A percentile compares a stretch with the other conserved stretches of the same genome.
phyloP scores from a whole-genome alignment of 345 rosid genomes.

The Eucalyptus dawsonii region DNA sequence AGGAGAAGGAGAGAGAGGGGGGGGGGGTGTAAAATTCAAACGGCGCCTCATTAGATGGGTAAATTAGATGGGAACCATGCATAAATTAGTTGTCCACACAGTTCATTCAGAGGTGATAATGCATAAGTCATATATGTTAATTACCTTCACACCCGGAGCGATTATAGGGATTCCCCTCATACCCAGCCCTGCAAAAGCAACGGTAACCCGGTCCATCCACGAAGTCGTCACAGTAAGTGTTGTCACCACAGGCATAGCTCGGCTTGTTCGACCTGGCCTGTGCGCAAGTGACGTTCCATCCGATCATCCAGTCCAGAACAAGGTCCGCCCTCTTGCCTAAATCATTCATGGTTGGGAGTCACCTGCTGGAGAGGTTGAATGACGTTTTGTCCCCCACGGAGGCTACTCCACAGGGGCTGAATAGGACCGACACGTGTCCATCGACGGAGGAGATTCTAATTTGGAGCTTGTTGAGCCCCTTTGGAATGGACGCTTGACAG shows the following conservation, averaged over 20 bases:
- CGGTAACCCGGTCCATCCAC: background rate
- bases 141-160: background rate
- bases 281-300: fast-evolving
- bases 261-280: fast-evolving
- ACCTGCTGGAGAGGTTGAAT: no score
- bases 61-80: fast-evolving
- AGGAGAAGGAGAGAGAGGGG: fast-evolving
- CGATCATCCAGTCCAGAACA: no score
- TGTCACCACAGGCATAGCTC: background rate
- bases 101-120: fast-evolving
- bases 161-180: background rate
- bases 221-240: fast-evolving
- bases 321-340: fast-evolving
- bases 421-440: no score
- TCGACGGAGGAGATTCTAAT: no score
- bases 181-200: fast-evolving
- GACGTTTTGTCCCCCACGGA: no score
- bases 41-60: no score
- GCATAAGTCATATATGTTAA: no score
- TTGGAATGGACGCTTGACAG: background rate
- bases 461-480: background rate
- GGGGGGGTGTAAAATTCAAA: fast-evolving
- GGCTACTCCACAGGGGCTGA: no score
- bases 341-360: no score
- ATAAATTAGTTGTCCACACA: fast-evolving